Base-by-base conservation (phyloP, 768 basidiomycete species). In the Mrakia frigida region DNA sequence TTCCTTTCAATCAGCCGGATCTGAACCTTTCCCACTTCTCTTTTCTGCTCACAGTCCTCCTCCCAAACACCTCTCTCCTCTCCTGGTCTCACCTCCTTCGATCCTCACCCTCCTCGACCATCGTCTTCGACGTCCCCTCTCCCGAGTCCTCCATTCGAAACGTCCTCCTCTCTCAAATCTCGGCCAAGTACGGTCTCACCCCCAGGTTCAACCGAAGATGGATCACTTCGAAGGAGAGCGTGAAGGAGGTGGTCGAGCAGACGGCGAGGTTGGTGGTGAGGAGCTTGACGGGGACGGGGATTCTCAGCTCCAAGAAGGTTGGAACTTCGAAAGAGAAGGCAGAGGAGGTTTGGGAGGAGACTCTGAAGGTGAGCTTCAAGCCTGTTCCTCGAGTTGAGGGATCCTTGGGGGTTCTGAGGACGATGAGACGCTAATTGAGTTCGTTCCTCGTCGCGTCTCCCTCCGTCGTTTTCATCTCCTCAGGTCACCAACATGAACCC, bases 401-500 rank as follows among this genome's bases (percentile, higher is more conserved):
- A n/a, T n/a, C n/a, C n/a, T n/a, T n/a, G n/a, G n/a, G n/a, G 21
- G 25, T 21, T 6, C 21, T 3, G 25, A 6, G 52, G 52, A 16
- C 25, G 52, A n/a, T 1, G 16, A 46, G 43, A 46, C 43, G 43
- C 43, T 7, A 7, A 46, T 7, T 9, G 43, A 7, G 43, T 50
- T 25, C 56, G n/a, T 28, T 14, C 23, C n/a, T 7, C 56, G 25
- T 56, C 56, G 25, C 56, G 56, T 56, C 56, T 56, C 56, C n/a
- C n/a, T 56, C 56, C n/a, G 5, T 14, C 28, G 6, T 56, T 53
- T 18, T 53, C 52, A 1, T 6, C 52, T 21, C 16, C 37, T 23
- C 65, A 68, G 65, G 37, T 68, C 65, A 68, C 65, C 65, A 68
- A 68, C 65, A 68, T 68, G 65, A 68, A 68, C 65, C 65, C 65